Conservation (phyloP, 2,329 filamentous ascomycete genomes). For the Plectosphaerella sp. region DNA sequence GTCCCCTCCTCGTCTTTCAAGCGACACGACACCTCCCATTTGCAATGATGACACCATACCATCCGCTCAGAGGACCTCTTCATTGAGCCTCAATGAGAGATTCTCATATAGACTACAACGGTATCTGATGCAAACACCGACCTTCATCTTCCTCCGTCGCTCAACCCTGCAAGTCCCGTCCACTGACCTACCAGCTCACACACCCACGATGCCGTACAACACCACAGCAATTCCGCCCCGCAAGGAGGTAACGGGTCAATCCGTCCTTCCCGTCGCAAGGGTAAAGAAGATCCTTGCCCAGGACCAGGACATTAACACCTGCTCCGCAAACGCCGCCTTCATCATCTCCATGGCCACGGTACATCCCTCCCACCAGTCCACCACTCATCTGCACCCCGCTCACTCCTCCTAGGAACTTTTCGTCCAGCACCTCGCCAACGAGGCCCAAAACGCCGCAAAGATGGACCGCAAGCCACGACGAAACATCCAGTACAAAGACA, state of each 20-base stretch:
- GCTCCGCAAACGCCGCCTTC: slow-evolving; percentile 92
- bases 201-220: slow-evolving; percentile 75
- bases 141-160: neutral
- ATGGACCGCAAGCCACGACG: slow-evolving; percentile 86
- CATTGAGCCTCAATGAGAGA: slow-evolving; percentile 57
- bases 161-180: neutral
- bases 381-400: too few relatives aligned
- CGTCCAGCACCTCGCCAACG: slow-evolving; percentile 82
- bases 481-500: slow-evolving; percentile 93
- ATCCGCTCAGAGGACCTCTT: slow-evolving; percentile 55
- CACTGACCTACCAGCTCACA: neutral
- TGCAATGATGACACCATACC: slow-evolving; percentile 57
- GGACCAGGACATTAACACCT: slow-evolving; percentile 80
- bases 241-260: slow-evolving; percentile 79
- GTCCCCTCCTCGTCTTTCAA: neutral
- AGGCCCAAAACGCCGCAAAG: slow-evolving; percentile 83
- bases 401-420: slow-evolving; percentile 73
- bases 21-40: neutral
- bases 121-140: slow-evolving; percentile 69
- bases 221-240: slow-evolving; percentile 75
- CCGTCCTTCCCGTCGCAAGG: slow-evolving; percentile 88
- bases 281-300: slow-evolving; percentile 93
- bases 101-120: slow-evolving; percentile 88
- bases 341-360: slow-evolving; percentile 88
- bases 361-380: slow-evolving; percentile 5